Conservation (phyloP, 2,329 filamentous ascomycete genomes). For the Davidsoniella neocaledoniae region DNA sequence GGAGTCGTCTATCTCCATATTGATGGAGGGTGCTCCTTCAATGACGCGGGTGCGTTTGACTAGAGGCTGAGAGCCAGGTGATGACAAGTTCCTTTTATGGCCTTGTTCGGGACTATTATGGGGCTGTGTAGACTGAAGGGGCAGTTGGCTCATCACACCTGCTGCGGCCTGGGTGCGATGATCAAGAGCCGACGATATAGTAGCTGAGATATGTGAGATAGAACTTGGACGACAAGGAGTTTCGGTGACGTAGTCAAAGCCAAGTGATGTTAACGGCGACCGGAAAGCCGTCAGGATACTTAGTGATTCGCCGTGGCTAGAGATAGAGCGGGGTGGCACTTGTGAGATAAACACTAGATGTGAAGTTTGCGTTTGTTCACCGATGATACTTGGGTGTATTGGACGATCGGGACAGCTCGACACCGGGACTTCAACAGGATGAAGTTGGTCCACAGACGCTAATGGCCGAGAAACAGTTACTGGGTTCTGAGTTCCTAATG, state of each 20-base stretch:
- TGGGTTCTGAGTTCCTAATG: too few relatives aligned
- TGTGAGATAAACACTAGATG: slow-evolving; percentile 3
- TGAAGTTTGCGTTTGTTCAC: too few relatives aligned
- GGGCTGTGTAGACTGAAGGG: slow-evolving; percentile 2
- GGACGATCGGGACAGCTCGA: too few relatives aligned
- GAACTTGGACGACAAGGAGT: not conserved
- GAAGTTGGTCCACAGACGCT: too few relatives aligned
- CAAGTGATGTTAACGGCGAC: slow-evolving; percentile 1
- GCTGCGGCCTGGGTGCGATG: not conserved
- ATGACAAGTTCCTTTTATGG: slow-evolving; percentile 11
- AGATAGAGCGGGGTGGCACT: not conserved
- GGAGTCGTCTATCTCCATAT: slow-evolving; percentile 9
- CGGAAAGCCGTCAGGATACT: slow-evolving; percentile 3
- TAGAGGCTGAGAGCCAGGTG: slow-evolving; percentile 8
- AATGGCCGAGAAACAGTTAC: too few relatives aligned
- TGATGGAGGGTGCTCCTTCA: not conserved
- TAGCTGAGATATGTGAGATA: not conserved
- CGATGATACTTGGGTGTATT: too few relatives aligned
- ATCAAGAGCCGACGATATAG: not conserved
- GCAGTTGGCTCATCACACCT: slow-evolving; percentile 5
- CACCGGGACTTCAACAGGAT: too few relatives aligned
- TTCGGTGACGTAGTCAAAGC: not conserved
- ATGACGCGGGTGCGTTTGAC: slow-evolving; percentile 10
- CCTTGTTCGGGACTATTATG: slow-evolving; percentile 3
- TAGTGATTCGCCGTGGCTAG: not conserved